Base-by-base conservation (phyloP, 768 basidiomycete species). In the Nevesoporus exiguus region DNA sequence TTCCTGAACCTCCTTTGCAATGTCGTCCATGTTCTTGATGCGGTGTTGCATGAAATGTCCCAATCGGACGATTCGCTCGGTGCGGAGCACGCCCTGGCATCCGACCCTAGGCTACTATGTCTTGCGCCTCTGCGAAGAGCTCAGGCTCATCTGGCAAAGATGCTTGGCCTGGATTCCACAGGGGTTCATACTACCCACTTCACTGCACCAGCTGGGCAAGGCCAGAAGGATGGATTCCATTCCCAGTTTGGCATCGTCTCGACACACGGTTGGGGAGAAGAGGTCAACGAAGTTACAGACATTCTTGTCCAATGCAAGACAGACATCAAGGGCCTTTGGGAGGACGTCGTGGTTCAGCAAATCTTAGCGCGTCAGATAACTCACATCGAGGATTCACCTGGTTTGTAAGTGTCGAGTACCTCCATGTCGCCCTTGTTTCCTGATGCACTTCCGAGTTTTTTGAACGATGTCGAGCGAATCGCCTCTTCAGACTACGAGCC, bases 1-100 rank as follows among this genome's bases (percentile, higher is more conserved):
- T 83, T 86, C 59, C 81, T 91, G 61, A 92, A 92, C 66, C 81
- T 92, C 67, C 77, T 90, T 49, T 82, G 86, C 63, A 89, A 87
- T 57, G 77, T 88, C 61, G 81, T 85, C 56, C 72, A 74, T 27
- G 80, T 87, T 43, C 74, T 89, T 22, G 79, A 86, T 47, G 72
- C 79, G 39, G 73, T 88, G 40, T 63, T 69, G 17, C 77, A 76
- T 29, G 85, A 86, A 59, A 83, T 87, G 78, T 67, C 77, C 5
- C 22, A 77, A 71, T 62, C 59, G 15, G 57, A 65, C 25, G 71
- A 29, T n/a, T 51, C 55, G 46, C 24, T 21, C 2, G 39, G 27
- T n/a, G 1, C 47, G 10, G 53, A 54, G 2, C 15, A n/a, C n/a
- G 11, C 30, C 46, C 50, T 52, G 1, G 60, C 57, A 9, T 48